A percentile compares a stretch with the other conserved stretches of the same genome.
phyloP scores from a whole-genome alignment of 23 red algal genomes.

The Chondrus crispus region DNA sequence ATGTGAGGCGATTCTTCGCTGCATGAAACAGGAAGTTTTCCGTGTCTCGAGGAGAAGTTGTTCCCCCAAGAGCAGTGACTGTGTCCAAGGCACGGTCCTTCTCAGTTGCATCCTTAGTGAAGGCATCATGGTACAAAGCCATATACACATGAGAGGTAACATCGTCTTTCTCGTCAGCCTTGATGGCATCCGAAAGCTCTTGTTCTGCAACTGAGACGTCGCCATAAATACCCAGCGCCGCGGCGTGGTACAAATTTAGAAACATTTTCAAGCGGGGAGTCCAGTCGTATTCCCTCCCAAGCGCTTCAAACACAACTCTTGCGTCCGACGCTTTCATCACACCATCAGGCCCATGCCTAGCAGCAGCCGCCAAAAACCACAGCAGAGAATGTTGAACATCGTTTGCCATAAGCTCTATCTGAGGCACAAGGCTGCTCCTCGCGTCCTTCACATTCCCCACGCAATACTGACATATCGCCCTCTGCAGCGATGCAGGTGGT shows the following conservation, averaged over 20 bases:
- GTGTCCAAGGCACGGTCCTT: constrained; percentile 22
- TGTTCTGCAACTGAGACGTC: not conserved
- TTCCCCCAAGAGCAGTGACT: not conserved
- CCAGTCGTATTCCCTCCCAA: not conserved
- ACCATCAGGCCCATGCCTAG: not conserved
- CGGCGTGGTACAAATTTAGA: not conserved
- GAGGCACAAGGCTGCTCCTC: constrained; percentile 19
- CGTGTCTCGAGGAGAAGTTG: constrained; percentile 2
- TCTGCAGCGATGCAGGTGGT: constrained; percentile 27
- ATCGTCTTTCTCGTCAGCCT: constrained; percentile 29
- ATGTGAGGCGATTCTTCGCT: constrained; percentile 20
- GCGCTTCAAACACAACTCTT: not conserved
- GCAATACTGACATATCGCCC: constrained; percentile 56
- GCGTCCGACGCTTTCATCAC: not conserved
- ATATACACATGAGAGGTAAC: constrained; percentile 28
- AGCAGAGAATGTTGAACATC: constrained; percentile 36
- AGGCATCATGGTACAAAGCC: constrained; percentile 58
- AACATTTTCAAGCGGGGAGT: constrained; percentile 4
- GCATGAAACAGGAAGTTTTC: constrained; percentile 53
- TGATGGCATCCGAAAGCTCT: constrained; percentile 12
- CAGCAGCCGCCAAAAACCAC: constrained; percentile 46
- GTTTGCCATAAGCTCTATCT: not conserved
- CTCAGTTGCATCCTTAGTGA: constrained; percentile 42
- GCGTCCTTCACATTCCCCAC: constrained; percentile 7
- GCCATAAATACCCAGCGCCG: constrained; percentile 16